Evolutionary conservation across 495 filamentous ascomycete genomes (phyloP).

Genomic region (Hypoxylon fuscum): DNA sequence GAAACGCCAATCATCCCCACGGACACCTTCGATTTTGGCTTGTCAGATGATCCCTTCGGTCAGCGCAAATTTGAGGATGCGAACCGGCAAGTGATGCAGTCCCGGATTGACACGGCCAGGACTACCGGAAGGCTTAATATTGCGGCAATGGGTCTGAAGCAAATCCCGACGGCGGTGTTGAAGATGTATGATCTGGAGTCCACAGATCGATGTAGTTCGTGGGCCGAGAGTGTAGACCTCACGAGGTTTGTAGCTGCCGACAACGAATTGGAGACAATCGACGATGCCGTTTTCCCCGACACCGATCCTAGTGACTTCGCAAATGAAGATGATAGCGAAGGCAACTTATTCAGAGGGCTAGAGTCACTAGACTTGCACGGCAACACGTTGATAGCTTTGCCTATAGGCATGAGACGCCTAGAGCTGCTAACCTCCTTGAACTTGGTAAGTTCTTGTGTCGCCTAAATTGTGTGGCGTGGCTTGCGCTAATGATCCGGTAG

Average conservation of each 20-base stretch:
- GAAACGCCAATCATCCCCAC: conserved; percentile 56
- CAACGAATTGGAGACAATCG: conserved; percentile 82
- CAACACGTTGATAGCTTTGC: conserved; percentile 76
- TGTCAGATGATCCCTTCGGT: conserved; percentile 72
- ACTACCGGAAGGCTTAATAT: conserved; percentile 89
- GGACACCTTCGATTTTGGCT: conserved; percentile 63
- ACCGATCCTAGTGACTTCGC: conserved; percentile 63
- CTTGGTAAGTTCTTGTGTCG: conserved; percentile 60
- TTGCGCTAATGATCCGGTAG: conserved; percentile 48
- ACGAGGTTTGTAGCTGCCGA: conserved; percentile 87
- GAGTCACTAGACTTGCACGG: conserved; percentile 87
- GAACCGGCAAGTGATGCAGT: conserved; percentile 72
- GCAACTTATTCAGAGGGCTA: conserved; percentile 83
- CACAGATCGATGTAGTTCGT: conserved; percentile 65
- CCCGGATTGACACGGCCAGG: conserved; percentile 78
- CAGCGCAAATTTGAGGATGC: conserved; percentile 67
- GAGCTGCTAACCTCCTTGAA: conserved; percentile 80
- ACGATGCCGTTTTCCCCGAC: conserved; percentile 81
- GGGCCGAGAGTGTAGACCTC: conserved; percentile 96
- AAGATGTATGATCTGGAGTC: conserved; percentile 86
- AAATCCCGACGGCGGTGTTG: conserved; percentile 84
- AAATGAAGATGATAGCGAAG: conserved; percentile 67
- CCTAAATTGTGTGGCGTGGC: not conserved
- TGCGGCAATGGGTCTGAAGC: conserved; percentile 79
- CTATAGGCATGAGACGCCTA: conserved; percentile 77